Base-by-base conservation (phyloP, 2,329 filamentous ascomycete species). In the Hypomyces rosellus region DNA sequence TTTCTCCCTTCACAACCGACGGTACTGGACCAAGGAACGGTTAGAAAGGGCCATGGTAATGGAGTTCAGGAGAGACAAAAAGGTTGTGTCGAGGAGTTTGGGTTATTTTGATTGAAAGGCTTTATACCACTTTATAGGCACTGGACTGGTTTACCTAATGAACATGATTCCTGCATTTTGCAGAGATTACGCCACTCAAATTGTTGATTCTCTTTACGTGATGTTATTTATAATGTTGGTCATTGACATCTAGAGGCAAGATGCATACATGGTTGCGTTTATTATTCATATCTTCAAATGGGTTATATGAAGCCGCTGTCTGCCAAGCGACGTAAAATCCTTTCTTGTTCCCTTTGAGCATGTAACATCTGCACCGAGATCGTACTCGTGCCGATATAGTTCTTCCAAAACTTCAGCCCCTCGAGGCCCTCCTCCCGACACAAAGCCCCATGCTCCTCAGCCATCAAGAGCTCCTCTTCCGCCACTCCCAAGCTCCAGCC, bases 401-500 rank as follows among this genome's bases (percentile, higher is more conserved):
- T 99, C 69, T 88, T 84, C 93, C 93, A 99, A 67, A 95, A 99
- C 61, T 86, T 86, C 43, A 95, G 74, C 0, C 93, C 93, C 65
- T 96, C 91, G 13, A 97, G 81, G 4, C 89, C 86, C 61, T 95
- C 91, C 65, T 99, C 93, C 44, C 93, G 84, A 65, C 92, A 97
- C 16, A 99, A 66, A 3, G 84, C 82, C 0, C 93, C 93, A 50
- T 80, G 82, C 65, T 97, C 92, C 67, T 99, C 93, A 0, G 91
- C 91, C 92, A 99, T 96, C 65, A 96, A 88, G 12, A 99, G 75
- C 70, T 99, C 93, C 66, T 97, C 93, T 53, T 86, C 88, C 1
- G 93, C 93, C 18, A 99, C 92, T 8, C 93, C 93, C 7, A 99
- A 86, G 65, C 93, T 97, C 93, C 93, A 99, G 5, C 91, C 89